Conservation (phyloP, 208 protist species). For the Trypanosoma avium region DNA sequence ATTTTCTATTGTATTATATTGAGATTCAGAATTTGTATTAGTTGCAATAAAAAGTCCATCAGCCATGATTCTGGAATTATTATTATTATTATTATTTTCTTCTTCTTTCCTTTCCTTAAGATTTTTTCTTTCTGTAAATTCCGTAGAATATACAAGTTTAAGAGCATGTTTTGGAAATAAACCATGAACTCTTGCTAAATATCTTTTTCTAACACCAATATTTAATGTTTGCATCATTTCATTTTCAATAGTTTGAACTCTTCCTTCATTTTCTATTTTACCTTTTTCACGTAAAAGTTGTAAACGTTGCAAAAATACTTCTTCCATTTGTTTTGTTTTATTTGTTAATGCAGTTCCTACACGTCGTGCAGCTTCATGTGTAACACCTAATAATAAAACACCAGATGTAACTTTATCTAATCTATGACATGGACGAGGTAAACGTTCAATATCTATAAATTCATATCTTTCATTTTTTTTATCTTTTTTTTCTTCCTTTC, state of each 20-base stretch:
- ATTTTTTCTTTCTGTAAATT: background rate
- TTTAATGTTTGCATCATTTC: conserved; percentile 12
- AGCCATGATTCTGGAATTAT: background rate
- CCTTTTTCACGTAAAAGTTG: background rate
- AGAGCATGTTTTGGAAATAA: conserved; percentile 18
- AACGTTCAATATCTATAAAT: conserved; percentile 40
- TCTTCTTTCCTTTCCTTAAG: conserved; percentile 1
- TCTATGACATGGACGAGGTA: conserved; percentile 75
- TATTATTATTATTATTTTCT: conserved; percentile 1
- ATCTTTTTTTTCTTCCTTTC: background rate
- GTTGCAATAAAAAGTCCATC: conserved; percentile 4
- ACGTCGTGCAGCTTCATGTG: conserved; percentile 40
- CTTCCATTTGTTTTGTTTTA: conserved; percentile 67
- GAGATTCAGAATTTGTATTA: background rate
- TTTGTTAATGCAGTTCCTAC: conserved; percentile 56
- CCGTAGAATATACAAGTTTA: background rate
- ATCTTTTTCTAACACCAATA: conserved; percentile 39
- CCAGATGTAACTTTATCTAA: conserved; percentile 91
- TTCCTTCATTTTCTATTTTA: background rate
- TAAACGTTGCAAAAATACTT: conserved; percentile 25
- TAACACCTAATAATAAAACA: conserved; percentile 69
- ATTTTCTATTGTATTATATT: background rate
- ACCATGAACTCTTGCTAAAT: conserved; percentile 46
- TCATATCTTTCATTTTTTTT: background rate
- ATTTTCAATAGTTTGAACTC: background rate